Conservation (phyloP, 1,139 yeast species). For the Yamadazyma buinensis region DNA sequence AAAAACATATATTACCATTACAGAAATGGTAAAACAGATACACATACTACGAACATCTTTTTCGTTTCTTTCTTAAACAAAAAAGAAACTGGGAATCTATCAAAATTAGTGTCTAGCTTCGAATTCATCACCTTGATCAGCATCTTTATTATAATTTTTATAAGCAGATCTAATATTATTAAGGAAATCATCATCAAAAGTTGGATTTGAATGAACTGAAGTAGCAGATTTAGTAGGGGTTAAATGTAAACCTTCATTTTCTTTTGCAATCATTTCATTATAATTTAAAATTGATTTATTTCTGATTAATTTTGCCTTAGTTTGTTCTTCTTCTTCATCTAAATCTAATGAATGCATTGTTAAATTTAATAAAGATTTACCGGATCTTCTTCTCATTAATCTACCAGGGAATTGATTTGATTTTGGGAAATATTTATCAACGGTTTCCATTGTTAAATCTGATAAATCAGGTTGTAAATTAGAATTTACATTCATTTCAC, state of each 20-base stretch:
- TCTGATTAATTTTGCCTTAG: conserved; percentile 16
- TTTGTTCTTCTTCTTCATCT: conserved; percentile 53
- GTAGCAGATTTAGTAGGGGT: conserved; percentile 32
- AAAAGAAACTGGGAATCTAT: not conserved
- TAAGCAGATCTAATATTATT: conserved; percentile 54
- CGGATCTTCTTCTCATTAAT: conserved; percentile 63
- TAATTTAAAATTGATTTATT: conserved; percentile 16
- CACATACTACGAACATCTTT: too few species aligned
- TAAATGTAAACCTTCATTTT: conserved; percentile 24
- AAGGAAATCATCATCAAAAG: conserved; percentile 39
- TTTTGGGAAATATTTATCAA: conserved; percentile 36
- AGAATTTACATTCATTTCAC: conserved; percentile 11
- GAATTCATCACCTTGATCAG: conserved; percentile 51
- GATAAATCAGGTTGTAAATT: conserved; percentile 7
- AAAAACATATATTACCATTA: too few species aligned
- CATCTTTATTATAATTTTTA: conserved; percentile 37
- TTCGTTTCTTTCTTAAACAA: too few species aligned
- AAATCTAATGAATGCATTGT: conserved; percentile 66
- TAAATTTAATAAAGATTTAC: conserved; percentile 63
- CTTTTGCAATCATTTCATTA: conserved; percentile 19
- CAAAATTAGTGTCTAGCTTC: conserved; percentile 45
- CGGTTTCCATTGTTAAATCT: conserved; percentile 30
- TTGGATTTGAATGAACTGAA: conserved; percentile 30
- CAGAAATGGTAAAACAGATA: too few species aligned
- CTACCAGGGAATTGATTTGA: conserved; percentile 54